Percentiles rank a stretch among this genome's conserved stretches.
These are phyloP conservation scores for Plasmodium yoelii DNA, from an alignment of 169 alveolate species.

Conservation along the genomic window DNA sequence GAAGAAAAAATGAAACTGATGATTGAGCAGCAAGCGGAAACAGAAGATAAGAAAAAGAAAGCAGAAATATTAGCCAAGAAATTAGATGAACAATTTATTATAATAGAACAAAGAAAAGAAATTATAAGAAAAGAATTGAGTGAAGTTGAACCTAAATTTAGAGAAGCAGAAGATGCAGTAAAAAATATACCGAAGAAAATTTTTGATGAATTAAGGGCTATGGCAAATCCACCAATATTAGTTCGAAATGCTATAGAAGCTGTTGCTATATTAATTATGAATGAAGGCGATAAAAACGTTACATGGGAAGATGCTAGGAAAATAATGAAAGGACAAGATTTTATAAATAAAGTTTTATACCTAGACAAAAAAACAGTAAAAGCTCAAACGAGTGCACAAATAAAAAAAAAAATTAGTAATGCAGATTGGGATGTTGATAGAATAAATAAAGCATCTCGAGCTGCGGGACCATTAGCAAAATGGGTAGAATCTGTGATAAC, in stretches of 20 bases:
- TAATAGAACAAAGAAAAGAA: slow-evolving; percentile 90
- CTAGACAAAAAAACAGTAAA: slow-evolving; percentile 90
- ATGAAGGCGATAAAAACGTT: slow-evolving; percentile 87
- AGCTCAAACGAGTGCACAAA: slow-evolving; percentile 84
- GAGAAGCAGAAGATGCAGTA: slow-evolving; percentile 95
- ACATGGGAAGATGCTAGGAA: slow-evolving; percentile 96
- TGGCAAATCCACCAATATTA: slow-evolving; percentile 96
- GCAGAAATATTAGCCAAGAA: slow-evolving; percentile 91
- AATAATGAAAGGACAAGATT: slow-evolving; percentile 91
- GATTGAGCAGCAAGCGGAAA: slow-evolving; percentile 95
- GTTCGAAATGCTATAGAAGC: slow-evolving; percentile 97
- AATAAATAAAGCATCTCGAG: slow-evolving; percentile 95
- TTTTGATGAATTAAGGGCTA: slow-evolving; percentile 91
- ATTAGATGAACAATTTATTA: slow-evolving; percentile 92
- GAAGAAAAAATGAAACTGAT: slow-evolving; percentile 94
- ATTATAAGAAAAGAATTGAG: slow-evolving; percentile 92
- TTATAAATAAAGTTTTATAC: slow-evolving; percentile 91
- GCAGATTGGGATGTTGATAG: slow-evolving; percentile 95
- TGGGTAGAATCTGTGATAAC: slow-evolving; percentile 94
- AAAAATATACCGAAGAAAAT: slow-evolving; percentile 92
- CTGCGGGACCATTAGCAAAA: slow-evolving; percentile 98
- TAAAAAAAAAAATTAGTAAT: slow-evolving; percentile 83
- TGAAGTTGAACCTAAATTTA: slow-evolving; percentile 96
- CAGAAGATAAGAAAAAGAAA: slow-evolving; percentile 93
- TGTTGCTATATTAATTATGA: slow-evolving; percentile 90